Evolutionary conservation across 2,329 filamentous ascomycete species (phyloP).

Genomic region (Sphaerulina musiva): DNA sequence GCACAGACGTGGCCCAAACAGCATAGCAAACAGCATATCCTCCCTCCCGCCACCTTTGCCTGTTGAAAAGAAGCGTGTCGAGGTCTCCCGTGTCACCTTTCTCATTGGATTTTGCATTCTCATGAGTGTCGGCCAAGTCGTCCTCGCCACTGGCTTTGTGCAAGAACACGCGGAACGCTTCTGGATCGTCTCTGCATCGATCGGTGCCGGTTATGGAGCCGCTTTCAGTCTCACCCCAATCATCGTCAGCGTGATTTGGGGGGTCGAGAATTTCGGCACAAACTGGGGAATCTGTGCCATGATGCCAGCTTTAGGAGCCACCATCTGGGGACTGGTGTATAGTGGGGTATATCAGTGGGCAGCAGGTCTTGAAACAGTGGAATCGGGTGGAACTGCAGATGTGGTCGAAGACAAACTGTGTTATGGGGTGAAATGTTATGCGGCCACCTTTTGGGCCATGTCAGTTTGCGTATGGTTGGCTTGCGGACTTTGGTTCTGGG

Average conservation of each 20-base stretch:
- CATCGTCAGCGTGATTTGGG: slow-evolving; percentile 91
- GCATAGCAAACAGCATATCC: slow-evolving; percentile 38
- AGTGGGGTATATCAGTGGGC: slow-evolving; percentile 69
- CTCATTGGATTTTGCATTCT: slow-evolving; percentile 68
- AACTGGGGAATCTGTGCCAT: slow-evolving; percentile 96
- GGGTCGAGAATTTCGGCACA: slow-evolving; percentile 95
- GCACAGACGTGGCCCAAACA: slow-evolving; percentile 46
- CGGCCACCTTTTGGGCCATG: slow-evolving; percentile 78
- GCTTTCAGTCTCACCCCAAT: slow-evolving; percentile 77
- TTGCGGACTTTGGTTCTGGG: slow-evolving; percentile 63
- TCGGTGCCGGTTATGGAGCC: slow-evolving; percentile 89
- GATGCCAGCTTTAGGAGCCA: slow-evolving; percentile 79
- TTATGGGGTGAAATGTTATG: slow-evolving; percentile 76
- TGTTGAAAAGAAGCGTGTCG: slow-evolving; percentile 38
- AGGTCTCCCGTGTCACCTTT: slow-evolving; percentile 71
- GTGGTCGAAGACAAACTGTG: slow-evolving; percentile 55
- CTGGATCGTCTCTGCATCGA: slow-evolving; percentile 73
- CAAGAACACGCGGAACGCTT: slow-evolving; percentile 73
- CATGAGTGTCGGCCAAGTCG: slow-evolving; percentile 65
- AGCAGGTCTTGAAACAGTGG: slow-evolving; percentile 40
- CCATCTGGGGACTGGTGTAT: slow-evolving; percentile 87
- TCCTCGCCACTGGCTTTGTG: slow-evolving; percentile 68
- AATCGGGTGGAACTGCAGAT: slow-evolving; percentile 25
- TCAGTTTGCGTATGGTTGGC: slow-evolving; percentile 72
- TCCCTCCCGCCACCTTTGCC: slow-evolving; percentile 27